Evolutionary conservation across 495 filamentous ascomycete genomes (phyloP), one percentile per base, ranked within the genome.

Genomic region (Hyaloscypha finlandica): DNA sequence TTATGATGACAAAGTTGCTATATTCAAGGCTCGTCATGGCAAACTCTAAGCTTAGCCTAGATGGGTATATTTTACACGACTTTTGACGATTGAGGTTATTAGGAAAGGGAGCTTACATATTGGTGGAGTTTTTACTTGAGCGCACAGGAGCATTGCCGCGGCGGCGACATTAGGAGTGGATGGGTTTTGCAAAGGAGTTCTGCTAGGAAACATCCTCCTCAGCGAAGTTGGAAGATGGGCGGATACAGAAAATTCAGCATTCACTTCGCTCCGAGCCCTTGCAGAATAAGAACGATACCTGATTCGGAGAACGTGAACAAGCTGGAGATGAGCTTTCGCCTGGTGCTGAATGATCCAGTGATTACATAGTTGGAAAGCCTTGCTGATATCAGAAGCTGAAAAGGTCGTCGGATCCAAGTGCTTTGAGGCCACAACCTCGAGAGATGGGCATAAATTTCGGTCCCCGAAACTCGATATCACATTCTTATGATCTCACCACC

Each of bases 1-100:
- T 77, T 94, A 93, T 71, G 93, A 96, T 68, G 92, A 96, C 73
- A 93, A 93, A 75, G 88, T 95, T 39, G 88, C 88, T 6, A 89
- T 96, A 68, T 74, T 74, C 59, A 74, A 74, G 56, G 72, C 72
- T 31, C 66, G 72, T 20, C 72, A 74, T 59, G 70, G 69, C 9
- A 74, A 59, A 58, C 68, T 74, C 8, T 74, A 59, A 66, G 25
- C 25, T 25, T 25, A 55, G 29, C 6, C 19, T 56, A 14, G 20
- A 56, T 56, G 9, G 16, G 1, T n/a, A 11, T 30, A 9, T 29
- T 5, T 56, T 25, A n/a, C 29, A 56, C 22, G 22, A 56, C 0
- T 31, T 48, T 48, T 53, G 22, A 53, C 16, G 29, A 29, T 31
- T 25, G 53, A 29, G 53, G 53, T 56, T 56, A 39, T 33, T 55